Base-by-base conservation (phyloP, 140 eudicot genomes). In the Erigeron philadelphicus region DNA sequence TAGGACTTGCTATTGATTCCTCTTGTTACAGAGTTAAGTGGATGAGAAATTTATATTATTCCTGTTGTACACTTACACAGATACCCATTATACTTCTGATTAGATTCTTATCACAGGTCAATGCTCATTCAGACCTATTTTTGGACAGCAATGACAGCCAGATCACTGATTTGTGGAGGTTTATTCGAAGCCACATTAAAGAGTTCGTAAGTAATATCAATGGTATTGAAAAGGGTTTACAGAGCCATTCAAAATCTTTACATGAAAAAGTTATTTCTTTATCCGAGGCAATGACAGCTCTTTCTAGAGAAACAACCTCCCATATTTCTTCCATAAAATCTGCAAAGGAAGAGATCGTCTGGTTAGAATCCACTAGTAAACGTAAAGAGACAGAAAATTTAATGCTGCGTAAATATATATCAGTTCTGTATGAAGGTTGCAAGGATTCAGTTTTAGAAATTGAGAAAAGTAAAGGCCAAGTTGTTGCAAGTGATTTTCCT, bases 361-460 rank as follows among this genome's bases (percentile, higher is more conserved):
- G 76, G 56, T 68, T 85, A 38, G 88, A 87, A 69, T 75, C 82
- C 56, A 75, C 66, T 42, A 50, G 41, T 63, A 86, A 84, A 72
- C 85, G 88, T 76, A 91, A 68, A 78, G 88, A 84, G 64, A 71
- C 81, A n/a, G 89, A 86, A 79, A 79, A 61, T 25, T 23, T 47
- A 49, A 50, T 74, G 54, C 55, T 82, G 70, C 90, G 56, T 41
- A 82, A 76, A 67, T 73, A 78, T 61, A 44, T 84, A 38, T 72
- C 89, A 12, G 59, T 78, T 55, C 84, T 92, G 68, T 81, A 78
- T 73, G 95, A 86, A 35, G 85, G 86, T 66, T 92, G 95, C 80
- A 78, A 76, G 73, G 81, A 71, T 61, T 80, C 88, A 42, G 71
- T 84, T 60, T 58, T 57, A 53, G 91, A 88, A 77, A 77, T 92